Percentiles rank a stretch among this genome's conserved stretches.
These are phyloP conservation scores for Rhynchospora tenuis DNA, from an alignment of 176 grass and related monocot genomes.

Conservation along the genomic window DNA sequence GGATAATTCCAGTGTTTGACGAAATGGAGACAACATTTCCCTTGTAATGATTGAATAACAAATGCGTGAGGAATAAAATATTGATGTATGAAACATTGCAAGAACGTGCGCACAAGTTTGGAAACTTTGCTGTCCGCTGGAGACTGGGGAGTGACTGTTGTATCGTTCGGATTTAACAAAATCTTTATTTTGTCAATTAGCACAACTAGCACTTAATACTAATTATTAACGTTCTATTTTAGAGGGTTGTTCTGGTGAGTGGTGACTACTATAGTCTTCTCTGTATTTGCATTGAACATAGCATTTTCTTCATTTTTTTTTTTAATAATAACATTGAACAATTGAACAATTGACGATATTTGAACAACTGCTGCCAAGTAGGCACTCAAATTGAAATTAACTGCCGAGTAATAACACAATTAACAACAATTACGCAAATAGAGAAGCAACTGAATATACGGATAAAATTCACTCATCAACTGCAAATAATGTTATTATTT, in stretches of 20 bases:
- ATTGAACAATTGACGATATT: background rate
- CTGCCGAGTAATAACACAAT: no score
- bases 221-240: background rate
- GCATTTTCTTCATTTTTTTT: no score
- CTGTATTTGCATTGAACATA: background rate
- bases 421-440: no score
- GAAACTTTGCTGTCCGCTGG: conserved; percentile 3
- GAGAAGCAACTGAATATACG: no score
- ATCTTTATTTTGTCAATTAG: conserved; percentile 16
- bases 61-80: conserved; percentile 11
- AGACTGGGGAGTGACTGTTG: conserved; percentile 3
- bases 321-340: no score
- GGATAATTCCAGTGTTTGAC: background rate
- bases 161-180: background rate
- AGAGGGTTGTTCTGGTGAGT: no score
- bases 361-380: background rate
- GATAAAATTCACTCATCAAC: no score
- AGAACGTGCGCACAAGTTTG: conserved; percentile 8
- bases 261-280: background rate
- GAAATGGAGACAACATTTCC: background rate
- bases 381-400: background rate
- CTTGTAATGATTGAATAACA: conserved; percentile 1
- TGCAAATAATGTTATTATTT: no score
- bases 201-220: background rate
- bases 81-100: background rate